Base-by-base conservation (phyloP, 2,329 filamentous ascomycete species). In the Xylariales sp. region DNA sequence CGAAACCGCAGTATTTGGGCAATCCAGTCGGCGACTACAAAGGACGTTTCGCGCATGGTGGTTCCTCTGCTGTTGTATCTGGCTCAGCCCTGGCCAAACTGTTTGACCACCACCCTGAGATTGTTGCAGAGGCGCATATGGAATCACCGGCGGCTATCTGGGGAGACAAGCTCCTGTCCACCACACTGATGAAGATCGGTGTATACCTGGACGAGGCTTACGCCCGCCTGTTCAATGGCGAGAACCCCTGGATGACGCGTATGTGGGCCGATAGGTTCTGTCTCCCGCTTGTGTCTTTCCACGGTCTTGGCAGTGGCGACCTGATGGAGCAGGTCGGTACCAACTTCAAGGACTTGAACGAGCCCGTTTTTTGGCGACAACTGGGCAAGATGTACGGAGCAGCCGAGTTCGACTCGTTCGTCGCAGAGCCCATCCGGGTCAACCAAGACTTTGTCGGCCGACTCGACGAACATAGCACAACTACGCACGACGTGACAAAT, bases 21-120 rank as follows among this genome's bases (percentile, higher is more conserved):
- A 79, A 79, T 44, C 71, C 73, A 2, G 71, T 79, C 11, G 76
- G 76, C 35, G 73, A 76, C 52, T 79, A 70, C 58, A 70, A 67
- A 44, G 68, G 63, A 2, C 66, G 75, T 25, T 80, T 80, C 46
- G 75, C 73, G 3, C 75, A 80, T 46, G 75, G 76, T 27, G 74
- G 75, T 4, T 78, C 74, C 14, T 72, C 66, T 20, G 63, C 78
- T 21, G 53, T 78, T 16, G 59, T 80, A 9, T 80, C 76, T 1
- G 67, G 65, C 33, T 69, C 64, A 25, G 68, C 74, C 28, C 64
- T 79, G 55, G 61, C 57, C n/a, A 60, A 54, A 20, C 60, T 78
- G 4, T 70, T 75, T 45, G 54, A 61, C 41, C 45, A 58, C 18
- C 60, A 66, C 40, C 63, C 65, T 2, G 58, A 66, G 11, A 54